Evolutionary conservation across 768 basidiomycete species (phyloP).

Genomic region (Russula brevipes): DNA sequence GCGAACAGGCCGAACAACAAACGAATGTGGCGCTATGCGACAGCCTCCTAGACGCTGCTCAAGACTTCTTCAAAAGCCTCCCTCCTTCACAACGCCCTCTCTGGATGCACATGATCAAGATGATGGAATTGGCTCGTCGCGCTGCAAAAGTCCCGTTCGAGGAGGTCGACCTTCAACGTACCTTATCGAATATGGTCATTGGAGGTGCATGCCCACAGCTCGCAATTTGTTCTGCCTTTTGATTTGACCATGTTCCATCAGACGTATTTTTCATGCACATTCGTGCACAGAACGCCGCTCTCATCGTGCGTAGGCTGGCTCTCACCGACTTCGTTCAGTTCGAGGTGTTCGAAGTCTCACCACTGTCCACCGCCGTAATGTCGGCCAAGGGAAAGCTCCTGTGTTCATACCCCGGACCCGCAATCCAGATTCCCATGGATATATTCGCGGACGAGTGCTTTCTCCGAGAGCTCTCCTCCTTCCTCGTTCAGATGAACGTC

Average conservation of each 20-base stretch:
- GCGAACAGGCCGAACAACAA: too few species aligned
- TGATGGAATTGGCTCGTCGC: too few species aligned
- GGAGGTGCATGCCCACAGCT: background rate
- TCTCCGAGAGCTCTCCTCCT: slow-evolving; percentile 34
- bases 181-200: background rate
- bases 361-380: slow-evolving; percentile 36
- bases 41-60: too few species aligned
- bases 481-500: slow-evolving; percentile 36
- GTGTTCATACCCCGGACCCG: slow-evolving; percentile 36
- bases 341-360: slow-evolving; percentile 43
- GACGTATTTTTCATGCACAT: background rate
- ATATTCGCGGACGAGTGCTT: slow-evolving; percentile 32
- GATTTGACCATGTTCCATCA: background rate
- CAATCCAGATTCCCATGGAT: slow-evolving; percentile 34
- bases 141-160: too few species aligned
- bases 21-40: too few species aligned
- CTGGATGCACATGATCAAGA: too few species aligned
- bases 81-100: too few species aligned
- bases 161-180: background rate
- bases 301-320: background rate
- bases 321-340: background rate
- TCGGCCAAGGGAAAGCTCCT: slow-evolving; percentile 30
- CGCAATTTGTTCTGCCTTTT: background rate
- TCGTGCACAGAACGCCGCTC: too few species aligned
- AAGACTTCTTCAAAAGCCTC: too few species aligned